These are phyloP conservation scores for Pleurozium schreberi DNA, from an alignment of 225 moss, liverwort and hornwort species.

Conservation along the genomic window DNA sequence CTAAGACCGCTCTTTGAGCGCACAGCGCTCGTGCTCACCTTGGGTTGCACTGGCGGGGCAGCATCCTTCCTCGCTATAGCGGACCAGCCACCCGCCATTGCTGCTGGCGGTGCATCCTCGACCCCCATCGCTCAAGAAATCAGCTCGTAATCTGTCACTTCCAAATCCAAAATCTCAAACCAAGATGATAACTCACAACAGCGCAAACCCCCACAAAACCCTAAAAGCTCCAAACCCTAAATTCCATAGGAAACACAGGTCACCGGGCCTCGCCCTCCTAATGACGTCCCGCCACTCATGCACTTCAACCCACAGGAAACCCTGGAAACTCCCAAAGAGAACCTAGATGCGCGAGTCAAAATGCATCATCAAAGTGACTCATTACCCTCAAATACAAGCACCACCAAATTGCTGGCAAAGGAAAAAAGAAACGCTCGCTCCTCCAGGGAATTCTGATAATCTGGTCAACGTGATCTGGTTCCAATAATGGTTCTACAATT, in stretches of 20 bases:
- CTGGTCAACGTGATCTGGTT: background rate
- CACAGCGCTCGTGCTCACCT: constrained; percentile 34
- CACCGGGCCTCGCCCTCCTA: background rate
- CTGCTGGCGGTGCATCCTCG: constrained; percentile 6
- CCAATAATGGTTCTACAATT: background rate
- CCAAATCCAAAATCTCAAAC: background rate
- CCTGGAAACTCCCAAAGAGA: background rate
- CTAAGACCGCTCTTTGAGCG: constrained; percentile 62
- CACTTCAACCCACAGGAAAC: background rate
- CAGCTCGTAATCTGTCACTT: background rate
- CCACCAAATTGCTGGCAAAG: background rate
- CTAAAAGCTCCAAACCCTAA: background rate
- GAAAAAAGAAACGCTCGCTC: background rate
- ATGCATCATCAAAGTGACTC: background rate
- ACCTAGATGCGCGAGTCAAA: background rate
- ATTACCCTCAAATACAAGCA: background rate
- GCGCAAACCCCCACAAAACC: background rate
- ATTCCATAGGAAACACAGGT: background rate
- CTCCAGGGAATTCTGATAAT: too few species aligned
- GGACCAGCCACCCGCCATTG: constrained; percentile 41
- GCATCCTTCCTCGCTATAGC: constrained; percentile 84
- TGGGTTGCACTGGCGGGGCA: constrained; percentile 14
- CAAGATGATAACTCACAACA: background rate
- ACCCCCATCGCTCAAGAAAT: constrained; percentile 2
- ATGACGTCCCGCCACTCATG: background rate